Evolutionary conservation across 371 early-diverging fungal genomes (phyloP).

Genomic region (Nosema muscidifuracis): DNA sequence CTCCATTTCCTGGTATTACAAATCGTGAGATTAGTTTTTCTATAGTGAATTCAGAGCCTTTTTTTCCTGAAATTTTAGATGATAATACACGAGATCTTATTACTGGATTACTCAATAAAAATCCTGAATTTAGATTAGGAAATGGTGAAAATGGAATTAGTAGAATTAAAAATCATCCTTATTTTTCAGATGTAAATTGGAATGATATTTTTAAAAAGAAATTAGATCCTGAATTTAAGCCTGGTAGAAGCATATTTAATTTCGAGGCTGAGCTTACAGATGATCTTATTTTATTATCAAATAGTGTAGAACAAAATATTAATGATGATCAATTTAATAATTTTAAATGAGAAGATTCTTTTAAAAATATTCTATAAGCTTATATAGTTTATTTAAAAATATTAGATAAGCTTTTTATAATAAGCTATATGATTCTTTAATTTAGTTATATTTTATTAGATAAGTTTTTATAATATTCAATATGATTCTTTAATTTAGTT

Average conservation of each 20-base stretch:
- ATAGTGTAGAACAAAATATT: constrained; percentile 42
- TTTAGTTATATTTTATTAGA: too few relatives aligned
- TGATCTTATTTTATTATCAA: constrained; percentile 76
- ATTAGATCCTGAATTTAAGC: constrained; percentile 76
- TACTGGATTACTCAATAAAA: constrained; percentile 60
- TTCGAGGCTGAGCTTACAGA: constrained; percentile 72
- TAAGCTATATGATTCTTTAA: too few relatives aligned
- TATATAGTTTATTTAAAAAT: too few relatives aligned
- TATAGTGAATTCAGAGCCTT: constrained; percentile 33
- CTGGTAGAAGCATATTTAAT: constrained; percentile 66
- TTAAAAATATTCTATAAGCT: too few relatives aligned
- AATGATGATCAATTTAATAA: constrained; percentile 29
- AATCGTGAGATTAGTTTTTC: constrained; percentile 19
- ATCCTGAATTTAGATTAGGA: constrained; percentile 73
- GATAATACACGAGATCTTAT: constrained; percentile 36
- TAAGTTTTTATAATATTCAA: too few relatives aligned
- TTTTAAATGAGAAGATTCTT: constrained; percentile 32
- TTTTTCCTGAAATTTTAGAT: background rate
- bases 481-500: too few relatives aligned
- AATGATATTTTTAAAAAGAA: constrained; percentile 73
- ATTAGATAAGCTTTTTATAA: too few relatives aligned
- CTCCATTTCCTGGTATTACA: constrained; percentile 67
- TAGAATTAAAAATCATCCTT: constrained; percentile 84
- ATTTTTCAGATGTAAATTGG: constrained; percentile 89
- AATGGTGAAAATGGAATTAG: too few relatives aligned